These are phyloP conservation scores for Brassica nigra DNA, from an alignment of 345 rosid species.

Conservation along the genomic window DNA sequence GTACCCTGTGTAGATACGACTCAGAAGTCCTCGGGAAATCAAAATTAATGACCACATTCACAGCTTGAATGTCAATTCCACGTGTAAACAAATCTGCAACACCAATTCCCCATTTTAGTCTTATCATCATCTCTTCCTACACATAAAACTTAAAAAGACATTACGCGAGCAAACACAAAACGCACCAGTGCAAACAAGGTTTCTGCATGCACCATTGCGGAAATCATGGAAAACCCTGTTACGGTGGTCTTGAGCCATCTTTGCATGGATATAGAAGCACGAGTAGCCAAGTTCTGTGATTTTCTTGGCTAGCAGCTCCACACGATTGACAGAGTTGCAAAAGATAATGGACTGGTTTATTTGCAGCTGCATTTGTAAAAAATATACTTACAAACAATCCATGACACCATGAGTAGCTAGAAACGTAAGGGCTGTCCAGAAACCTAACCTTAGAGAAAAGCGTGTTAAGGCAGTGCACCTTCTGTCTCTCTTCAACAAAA, in stretches of 20 bases:
- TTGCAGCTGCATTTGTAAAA: conserved; percentile 68
- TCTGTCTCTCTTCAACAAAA: conserved; percentile 99
- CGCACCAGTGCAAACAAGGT: conserved; percentile 97
- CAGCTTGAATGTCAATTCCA: conserved; percentile 99
- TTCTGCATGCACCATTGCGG: conserved; percentile 99
- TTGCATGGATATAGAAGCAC: conserved; percentile 94
- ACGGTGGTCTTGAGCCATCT: conserved; percentile 99
- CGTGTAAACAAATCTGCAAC: conserved; percentile 90
- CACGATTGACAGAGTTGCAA: conserved; percentile 97
- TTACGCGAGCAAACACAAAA: not conserved
- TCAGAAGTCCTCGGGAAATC: conserved; percentile 97
- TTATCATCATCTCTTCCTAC: conserved; percentile 1
- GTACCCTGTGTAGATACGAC: conserved; percentile 97
- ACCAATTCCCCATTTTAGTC: conserved; percentile 13
- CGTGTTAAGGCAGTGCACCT: conserved; percentile 98
- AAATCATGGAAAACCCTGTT: conserved; percentile 98
- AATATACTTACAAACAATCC: not conserved
- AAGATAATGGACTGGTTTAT: conserved; percentile 97
- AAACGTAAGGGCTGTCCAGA: not conserved
- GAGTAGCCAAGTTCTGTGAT: conserved; percentile 99
- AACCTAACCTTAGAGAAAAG: conserved; percentile 89
- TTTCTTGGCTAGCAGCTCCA: conserved; percentile 95
- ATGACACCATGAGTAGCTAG: not conserved
- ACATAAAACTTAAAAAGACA: not conserved
- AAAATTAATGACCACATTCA: conserved; percentile 93